Percentiles rank a stretch among this genome's conserved stretches.
Evolutionary conservation across 306 rosid genomes (phyloP).

Genomic region (Rosa persica): DNA sequence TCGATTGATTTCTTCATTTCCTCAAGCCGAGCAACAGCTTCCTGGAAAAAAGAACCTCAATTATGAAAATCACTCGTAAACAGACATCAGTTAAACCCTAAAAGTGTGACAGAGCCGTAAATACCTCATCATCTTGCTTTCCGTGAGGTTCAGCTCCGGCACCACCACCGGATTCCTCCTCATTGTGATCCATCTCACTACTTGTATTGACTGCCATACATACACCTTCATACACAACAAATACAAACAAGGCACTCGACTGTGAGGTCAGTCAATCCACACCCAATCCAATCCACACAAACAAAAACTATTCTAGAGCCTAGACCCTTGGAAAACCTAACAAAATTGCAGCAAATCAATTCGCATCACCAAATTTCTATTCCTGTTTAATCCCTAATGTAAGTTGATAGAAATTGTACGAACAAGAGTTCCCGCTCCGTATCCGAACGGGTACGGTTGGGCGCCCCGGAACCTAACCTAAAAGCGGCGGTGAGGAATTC

Average conservation of each 20-base stretch:
- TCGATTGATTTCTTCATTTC: conserved; percentile 85
- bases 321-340: too few relatives aligned
- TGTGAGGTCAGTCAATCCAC: not conserved
- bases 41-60: conserved; percentile 44
- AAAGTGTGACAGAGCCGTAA: not conserved
- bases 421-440: too few relatives aligned
- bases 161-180: conserved; percentile 56
- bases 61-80: conserved; percentile 12
- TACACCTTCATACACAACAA: conserved; percentile 16
- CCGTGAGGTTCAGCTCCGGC: conserved; percentile 51
- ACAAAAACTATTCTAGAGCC: not conserved
- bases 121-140: conserved; percentile 89
- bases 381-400: too few relatives aligned
- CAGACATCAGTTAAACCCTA: conserved; percentile 11
- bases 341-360: too few relatives aligned
- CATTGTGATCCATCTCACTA: conserved; percentile 58
- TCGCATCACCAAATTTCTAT: too few relatives aligned
- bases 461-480: too few relatives aligned
- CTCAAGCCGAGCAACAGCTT: conserved; percentile 85
- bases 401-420: too few relatives aligned
- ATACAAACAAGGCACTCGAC: conserved; percentile 3
- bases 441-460: too few relatives aligned
- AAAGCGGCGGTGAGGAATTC: too few relatives aligned
- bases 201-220: conserved; percentile 2
- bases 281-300: not conserved